Percentiles rank a stretch among this genome's conserved stretches.
phyloP scores from a whole-genome alignment of 768 basidiomycete genomes.

The Tulasnella sp. region DNA sequence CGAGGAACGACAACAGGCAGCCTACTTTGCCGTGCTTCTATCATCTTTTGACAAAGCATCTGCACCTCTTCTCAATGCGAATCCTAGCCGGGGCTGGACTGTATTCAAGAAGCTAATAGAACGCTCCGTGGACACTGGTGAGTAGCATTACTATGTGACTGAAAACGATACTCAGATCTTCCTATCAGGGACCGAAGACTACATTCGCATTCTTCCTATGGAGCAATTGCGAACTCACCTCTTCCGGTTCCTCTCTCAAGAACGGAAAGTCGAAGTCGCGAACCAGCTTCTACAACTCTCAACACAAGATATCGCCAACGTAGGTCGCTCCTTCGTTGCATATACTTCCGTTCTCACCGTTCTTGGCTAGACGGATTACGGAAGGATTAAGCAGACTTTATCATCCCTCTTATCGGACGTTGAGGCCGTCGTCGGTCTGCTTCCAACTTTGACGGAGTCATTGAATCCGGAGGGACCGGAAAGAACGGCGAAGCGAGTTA shows the following conservation, averaged over 20 bases:
- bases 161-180: neutral
- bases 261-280: neutral
- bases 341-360: neutral
- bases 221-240: neutral
- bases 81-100: neutral
- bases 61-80: conserved; percentile 20
- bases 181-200: neutral
- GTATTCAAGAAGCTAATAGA: neutral
- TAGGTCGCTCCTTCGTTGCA: no score
- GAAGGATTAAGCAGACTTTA: neutral
- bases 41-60: conserved; percentile 38
- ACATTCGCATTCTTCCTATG: neutral
- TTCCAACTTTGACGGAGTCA: neutral
- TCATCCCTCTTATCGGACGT: neutral
- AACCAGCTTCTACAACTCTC: neutral
- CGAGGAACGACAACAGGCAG: neutral
- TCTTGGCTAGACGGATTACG: neutral
- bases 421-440: neutral
- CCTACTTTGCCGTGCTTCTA: conserved; percentile 15
- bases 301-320: neutral
- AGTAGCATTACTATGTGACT: neutral
- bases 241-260: neutral
- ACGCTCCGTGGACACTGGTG: neutral
- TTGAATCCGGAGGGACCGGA: conserved; percentile 19
- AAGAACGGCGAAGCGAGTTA: conserved; percentile 54